Base-by-base conservation (phyloP, 495 filamentous ascomycete genomes). In the Darksidea phi region DNA sequence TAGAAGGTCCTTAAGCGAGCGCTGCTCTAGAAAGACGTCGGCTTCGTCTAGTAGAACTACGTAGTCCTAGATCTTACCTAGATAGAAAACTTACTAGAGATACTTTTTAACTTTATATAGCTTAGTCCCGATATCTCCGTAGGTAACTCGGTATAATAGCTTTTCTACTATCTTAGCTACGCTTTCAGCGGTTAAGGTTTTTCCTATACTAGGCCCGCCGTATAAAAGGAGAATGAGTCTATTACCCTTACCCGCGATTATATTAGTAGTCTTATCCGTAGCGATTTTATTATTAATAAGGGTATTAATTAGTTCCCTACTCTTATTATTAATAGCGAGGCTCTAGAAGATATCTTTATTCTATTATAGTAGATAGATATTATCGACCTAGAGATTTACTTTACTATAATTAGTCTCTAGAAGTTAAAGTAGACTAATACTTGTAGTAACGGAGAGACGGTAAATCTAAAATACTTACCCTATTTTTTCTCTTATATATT, bases 161-260 rank as follows among this genome's bases (percentile, higher is more conserved):
- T 59, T 59, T 25, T 25, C 56, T 20, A 17, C 18, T 10, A n/a
- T 32, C 6, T 2, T 11, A 2, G 56, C 46, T 10, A 59, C 56
- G 43, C 56, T 59, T 26, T 59, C 56, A 18, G 56, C 56, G 20
- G 56, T 59, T 28, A 42, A 50, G 1, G 56, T 59, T 18, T 59
- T 59, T 2, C 56, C 56, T 38, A 59, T 45, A 38, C n/a, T 6
- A 25, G 28, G 28, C n/a, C 36, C 36, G 7, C 36, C 36, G 15
- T 38, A 15, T 38, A 38, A 15, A 7, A 38, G 36, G 36, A 38
- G 36, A 8, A 38, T 38, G 36, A 38, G 36, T 38, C 36, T 15
- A 38, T 38, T 38, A 38, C 36, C 36, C 15, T 38, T 38, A 15
- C 36, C 36, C 7, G 36, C 8, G 36, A 38, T 38, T 8, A 38